Percentiles rank a stretch among this genome's conserved stretches.
Conservation (phyloP, 148 eudicot genomes). For the Fallopia convolvulus region DNA sequence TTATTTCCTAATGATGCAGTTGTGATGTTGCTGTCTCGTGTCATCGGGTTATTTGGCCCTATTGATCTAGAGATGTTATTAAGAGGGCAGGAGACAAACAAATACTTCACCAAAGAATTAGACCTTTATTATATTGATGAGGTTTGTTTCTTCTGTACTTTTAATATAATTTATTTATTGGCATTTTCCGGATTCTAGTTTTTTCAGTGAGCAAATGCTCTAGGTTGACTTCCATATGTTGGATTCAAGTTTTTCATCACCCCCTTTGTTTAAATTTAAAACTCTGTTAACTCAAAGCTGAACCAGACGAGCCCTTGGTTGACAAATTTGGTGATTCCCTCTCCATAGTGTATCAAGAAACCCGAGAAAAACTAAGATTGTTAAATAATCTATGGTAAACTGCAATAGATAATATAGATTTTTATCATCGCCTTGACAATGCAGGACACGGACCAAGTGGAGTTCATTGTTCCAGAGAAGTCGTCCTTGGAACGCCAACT, state of each 20-base stretch:
- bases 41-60: constrained; percentile 80
- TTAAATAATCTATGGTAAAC: too few relatives aligned
- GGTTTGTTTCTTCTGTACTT: constrained; percentile 37
- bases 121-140: constrained; percentile 66
- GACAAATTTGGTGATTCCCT: too few relatives aligned
- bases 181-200: background rate
- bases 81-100: constrained; percentile 77
- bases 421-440: background rate
- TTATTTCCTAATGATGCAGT: constrained; percentile 83
- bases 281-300: too few relatives aligned
- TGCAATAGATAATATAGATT: too few relatives aligned
- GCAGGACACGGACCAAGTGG: constrained; percentile 71
- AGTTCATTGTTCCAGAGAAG: constrained; percentile 63
- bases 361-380: too few relatives aligned
- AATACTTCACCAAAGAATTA: constrained; percentile 74
- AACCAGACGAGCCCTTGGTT: too few relatives aligned
- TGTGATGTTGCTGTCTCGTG: constrained; percentile 63
- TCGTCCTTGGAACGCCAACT: constrained; percentile 66
- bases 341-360: too few relatives aligned
- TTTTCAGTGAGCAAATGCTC: background rate
- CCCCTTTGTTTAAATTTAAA: too few relatives aligned
- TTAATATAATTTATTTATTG: background rate
- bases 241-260: background rate
- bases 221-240: too few relatives aligned
- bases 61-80: constrained; percentile 72